These are phyloP conservation scores for Globisporangium megalacanthum DNA, from an alignment of 352 stramenopile species.

Conservation along the genomic window DNA sequence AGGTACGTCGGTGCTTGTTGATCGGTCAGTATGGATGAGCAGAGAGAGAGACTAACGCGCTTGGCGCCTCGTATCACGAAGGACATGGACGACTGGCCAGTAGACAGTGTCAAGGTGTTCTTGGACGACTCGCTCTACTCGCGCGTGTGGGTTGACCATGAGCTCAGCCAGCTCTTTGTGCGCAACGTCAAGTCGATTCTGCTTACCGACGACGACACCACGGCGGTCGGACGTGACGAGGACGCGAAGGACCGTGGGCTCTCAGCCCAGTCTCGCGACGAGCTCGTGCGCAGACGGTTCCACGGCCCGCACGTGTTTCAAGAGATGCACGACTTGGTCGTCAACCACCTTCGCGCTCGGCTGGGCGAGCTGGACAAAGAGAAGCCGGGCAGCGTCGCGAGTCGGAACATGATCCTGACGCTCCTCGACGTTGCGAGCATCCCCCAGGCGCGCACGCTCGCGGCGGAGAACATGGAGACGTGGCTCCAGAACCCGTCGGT, in stretches of 20 bases:
- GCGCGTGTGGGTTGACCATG: constrained; percentile 81
- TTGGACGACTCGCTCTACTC: constrained; percentile 77
- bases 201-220: constrained; percentile 8
- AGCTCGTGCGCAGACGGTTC: constrained; percentile 40
- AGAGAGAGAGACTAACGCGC: not conserved
- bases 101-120: constrained; percentile 86
- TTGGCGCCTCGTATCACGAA: constrained; percentile 8
- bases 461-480: constrained; percentile 69
- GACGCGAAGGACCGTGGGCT: not conserved
- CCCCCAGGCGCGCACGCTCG: constrained; percentile 50
- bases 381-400: constrained; percentile 36
- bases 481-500: constrained; percentile 80
- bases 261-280: constrained; percentile 6
- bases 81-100: constrained; percentile 50
- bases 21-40: not conserved
- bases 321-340: constrained; percentile 56
- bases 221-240: no score
- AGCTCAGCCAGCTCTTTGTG: constrained; percentile 74
- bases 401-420: constrained; percentile 74
- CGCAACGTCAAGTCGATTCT: constrained; percentile 76
- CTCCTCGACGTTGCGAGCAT: constrained; percentile 61
- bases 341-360: constrained; percentile 63
- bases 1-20: constrained; percentile 19
- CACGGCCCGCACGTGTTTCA: constrained; percentile 32
- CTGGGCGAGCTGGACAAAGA: constrained; percentile 71